Evolutionary conservation across 169 alveolate genomes (phyloP).

Genomic region (Eimeria necatrix): DNA sequence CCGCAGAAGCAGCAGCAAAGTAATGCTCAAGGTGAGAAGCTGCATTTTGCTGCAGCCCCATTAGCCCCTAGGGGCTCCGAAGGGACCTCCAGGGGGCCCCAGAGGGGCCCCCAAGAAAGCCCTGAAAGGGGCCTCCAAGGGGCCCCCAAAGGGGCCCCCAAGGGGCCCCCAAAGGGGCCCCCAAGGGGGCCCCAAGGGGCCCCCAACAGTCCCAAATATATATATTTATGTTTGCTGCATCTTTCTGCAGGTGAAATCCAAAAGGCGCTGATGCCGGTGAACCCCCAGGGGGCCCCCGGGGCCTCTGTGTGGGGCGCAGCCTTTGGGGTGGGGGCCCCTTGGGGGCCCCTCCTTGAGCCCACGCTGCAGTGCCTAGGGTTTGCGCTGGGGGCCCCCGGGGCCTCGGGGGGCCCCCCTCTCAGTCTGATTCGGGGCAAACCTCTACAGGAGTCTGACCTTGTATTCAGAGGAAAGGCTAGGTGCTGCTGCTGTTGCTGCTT

Average conservation of each 20-base stretch:
- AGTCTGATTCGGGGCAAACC: neutral
- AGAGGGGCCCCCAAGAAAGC: too few species aligned
- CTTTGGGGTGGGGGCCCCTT: neutral
- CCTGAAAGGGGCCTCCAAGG: too few species aligned
- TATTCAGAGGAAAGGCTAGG: conserved; percentile 43
- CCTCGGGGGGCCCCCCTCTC: neutral
- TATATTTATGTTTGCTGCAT: too few species aligned
- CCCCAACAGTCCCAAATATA: too few species aligned
- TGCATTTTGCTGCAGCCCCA: neutral
- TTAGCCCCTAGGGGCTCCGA: neutral
- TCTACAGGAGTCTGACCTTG: neutral
- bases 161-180: neutral
- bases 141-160: too few species aligned
- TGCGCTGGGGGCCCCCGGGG: neutral
- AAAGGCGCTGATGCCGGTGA: neutral
- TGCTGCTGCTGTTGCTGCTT: conserved; percentile 23
- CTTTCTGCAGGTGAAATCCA: neutral
- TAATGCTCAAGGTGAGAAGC: conserved; percentile 8
- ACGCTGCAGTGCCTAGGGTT: conserved; percentile 47
- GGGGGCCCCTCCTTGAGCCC: neutral
- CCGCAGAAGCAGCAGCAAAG: conserved; percentile 42
- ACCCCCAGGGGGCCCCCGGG: neutral
- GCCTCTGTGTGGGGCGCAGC: neutral
- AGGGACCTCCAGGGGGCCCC: neutral
- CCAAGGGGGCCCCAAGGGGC: neutral